Evolutionary conservation across 2,329 filamentous ascomycete genomes (phyloP).

Genomic region (Cladosporium sphaerospermum): DNA sequence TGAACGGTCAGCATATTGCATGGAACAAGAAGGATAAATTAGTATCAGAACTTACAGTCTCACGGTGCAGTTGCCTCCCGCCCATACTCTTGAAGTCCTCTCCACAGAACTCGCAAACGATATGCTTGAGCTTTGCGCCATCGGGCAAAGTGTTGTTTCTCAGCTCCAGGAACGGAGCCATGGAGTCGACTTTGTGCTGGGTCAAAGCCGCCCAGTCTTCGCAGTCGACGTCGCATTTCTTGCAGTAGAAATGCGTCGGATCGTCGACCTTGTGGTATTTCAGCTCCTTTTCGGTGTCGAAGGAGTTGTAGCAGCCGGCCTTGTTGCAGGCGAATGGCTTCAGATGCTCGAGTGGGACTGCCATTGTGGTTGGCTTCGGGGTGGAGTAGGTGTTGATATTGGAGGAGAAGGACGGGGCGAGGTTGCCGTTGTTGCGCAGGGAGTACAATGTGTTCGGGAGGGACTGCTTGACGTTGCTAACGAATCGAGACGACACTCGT

Average conservation of each 20-base stretch:
- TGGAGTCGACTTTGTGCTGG: constrained; percentile 30
- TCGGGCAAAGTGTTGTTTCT: constrained; percentile 12
- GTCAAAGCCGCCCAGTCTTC: constrained; percentile 27
- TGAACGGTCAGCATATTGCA: background rate
- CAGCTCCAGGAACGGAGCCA: constrained; percentile 24
- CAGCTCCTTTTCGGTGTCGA: constrained; percentile 42
- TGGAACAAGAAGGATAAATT: background rate
- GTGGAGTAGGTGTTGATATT: background rate
- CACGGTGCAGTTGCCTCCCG: constrained; percentile 48
- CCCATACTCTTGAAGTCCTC: constrained; percentile 49
- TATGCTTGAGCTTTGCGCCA: constrained; percentile 34
- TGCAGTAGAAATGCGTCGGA: constrained; percentile 40
- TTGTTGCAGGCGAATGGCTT: constrained; percentile 31
- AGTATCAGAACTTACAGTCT: constrained; percentile 35
- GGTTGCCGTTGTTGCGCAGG: no score
- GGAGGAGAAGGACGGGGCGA: background rate
- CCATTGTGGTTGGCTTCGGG: background rate
- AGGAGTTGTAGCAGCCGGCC: constrained; percentile 42
- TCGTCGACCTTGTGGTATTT: constrained; percentile 45
- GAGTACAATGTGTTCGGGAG: no score
- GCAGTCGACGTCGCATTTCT: constrained; percentile 36
- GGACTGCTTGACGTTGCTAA: no score
- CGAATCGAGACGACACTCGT: no score
- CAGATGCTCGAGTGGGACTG: background rate
- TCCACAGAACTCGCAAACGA: constrained; percentile 52